Base-by-base conservation (phyloP, 1,139 yeast species). In the Pichia sp. region DNA sequence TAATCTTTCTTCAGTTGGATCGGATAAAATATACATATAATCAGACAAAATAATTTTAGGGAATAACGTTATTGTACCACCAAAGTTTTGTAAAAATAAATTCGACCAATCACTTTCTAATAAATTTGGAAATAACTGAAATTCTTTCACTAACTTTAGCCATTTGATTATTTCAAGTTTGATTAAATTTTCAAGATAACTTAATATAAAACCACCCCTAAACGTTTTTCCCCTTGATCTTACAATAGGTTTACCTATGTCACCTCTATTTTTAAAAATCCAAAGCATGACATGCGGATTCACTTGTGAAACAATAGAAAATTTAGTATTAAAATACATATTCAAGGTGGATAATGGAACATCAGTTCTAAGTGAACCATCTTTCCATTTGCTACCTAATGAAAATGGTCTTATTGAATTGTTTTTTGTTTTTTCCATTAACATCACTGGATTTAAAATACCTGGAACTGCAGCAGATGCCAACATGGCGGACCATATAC, bases 391-490 rank as follows among this genome's bases (percentile, higher is more conserved):
- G 55, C 74, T 78, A 0, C 94, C 94, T 54, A 84, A 71, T 26
- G 85, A 79, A 58, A 81, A 84, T 2, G 95, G 92, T 3, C 71
- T 69, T 6, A 82, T 71, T 38, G 63, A 55, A 8, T 66, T 64
- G 5, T 72, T 72, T 4, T 62, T 58, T 27, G 64, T 63, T 54
- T 81, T 82, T 79, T 78, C 81, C 90, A 84, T 82, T 44, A 85
- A 65, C 6, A 82, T 87, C 28, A 84, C 92, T 0, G 95, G 95
- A 50, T 82, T 82, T 46, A 85, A 66, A n/a, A 85, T 82, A 0
- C 94, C 94, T 0, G 94, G 94, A 8, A 85, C 94, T 0, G 94
- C 94, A 4, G 87, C 78, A 11, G 89, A 80, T 0, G 94, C 94
- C 38, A 85, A 66, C 51, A 85, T 65, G 0, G 90, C 70, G 3